Evolutionary conservation across 352 stramenopile species (phyloP), one percentile per base, ranked within the genome.

Genomic region (Phytophthora quininea): DNA sequence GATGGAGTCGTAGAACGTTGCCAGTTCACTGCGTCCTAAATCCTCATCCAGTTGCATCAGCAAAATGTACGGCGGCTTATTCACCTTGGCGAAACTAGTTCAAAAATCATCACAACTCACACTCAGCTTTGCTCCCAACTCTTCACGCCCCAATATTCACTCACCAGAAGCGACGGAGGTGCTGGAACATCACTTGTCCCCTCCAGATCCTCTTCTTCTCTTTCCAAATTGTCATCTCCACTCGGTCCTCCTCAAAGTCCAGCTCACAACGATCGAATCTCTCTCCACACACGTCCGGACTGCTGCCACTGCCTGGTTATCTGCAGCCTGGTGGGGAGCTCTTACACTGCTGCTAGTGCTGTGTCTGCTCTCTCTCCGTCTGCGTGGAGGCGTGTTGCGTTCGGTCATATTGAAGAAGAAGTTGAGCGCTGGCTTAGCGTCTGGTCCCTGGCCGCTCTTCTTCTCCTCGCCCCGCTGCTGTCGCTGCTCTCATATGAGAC

Each of bases 1-100:
- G 15, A 90, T 77, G 5, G 73, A 63, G 62, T 92, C 84, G 52
- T 81, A 92, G 52, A 91, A 89, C 30, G 68, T 55, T 0, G 72
- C 67, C 58, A 92, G 86, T 1, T 68, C 47, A 6, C 72, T 79
- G 8, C 71, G 33, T 0, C 65, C 69, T 45, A 60, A 67, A 0
- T 54, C 54, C n/a, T 59, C 46, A 14, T 74, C 59, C 19, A 92
- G 43, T 58, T 90, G 62, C 33, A 92, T 38, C 49, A 92, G 63
- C 30, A 88, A 46, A 64, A 90, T 79, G 52, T 82, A 91, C 8
- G 82, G 84, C 10, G 78, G 55, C 3, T 49, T 40, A n/a, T 73
- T 35, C 1, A 54, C 62, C 27, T 30, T 62, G 9, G 73, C 72
- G 12, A 81, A 83, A 43, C 78, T 86, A 31, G 24, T 35, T n/a